Evolutionary conservation across 306 rosid genomes (phyloP).

Genomic region (Fagus crenata): DNA sequence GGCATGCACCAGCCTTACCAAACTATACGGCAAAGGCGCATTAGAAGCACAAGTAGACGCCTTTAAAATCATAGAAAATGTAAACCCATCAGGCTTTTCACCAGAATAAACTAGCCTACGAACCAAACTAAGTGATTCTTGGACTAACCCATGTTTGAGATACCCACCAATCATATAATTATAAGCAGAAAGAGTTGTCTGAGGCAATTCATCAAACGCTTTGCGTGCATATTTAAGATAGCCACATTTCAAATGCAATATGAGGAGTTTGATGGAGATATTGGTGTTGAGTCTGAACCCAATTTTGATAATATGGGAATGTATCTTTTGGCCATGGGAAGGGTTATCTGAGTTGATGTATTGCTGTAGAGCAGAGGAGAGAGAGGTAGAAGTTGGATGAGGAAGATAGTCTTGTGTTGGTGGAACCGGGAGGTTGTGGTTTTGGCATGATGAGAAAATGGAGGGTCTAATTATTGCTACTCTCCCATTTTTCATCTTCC

Average conservation of each 20-base stretch:
- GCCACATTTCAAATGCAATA: constrained; percentile 58
- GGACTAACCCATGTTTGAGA: constrained; percentile 53
- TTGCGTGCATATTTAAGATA: constrained; percentile 66
- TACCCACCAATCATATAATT: constrained; percentile 75
- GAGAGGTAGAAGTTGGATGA: constrained; percentile 25
- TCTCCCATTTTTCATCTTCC: constrained; percentile 41
- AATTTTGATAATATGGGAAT: constrained; percentile 69
- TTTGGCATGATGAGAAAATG: constrained; percentile 18
- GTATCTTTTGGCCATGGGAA: constrained; percentile 71
- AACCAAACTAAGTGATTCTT: constrained; percentile 51
- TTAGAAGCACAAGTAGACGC: constrained; percentile 50
- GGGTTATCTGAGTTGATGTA: constrained; percentile 74
- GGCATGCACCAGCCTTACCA: constrained; percentile 68
- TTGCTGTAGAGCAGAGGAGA: constrained; percentile 57
- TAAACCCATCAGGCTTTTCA: constrained; percentile 72
- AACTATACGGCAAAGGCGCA: constrained; percentile 33
- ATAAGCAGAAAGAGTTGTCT: constrained; percentile 65
- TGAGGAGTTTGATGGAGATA: constrained; percentile 75
- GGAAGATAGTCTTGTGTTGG: constrained; percentile 31
- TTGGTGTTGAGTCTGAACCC: constrained; percentile 71
- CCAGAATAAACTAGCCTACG: constrained; percentile 55
- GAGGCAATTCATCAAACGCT: constrained; percentile 65
- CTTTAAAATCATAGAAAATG: constrained; percentile 75
- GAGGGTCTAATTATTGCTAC: constrained; percentile 15
- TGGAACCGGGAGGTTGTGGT: not conserved